Conservation (phyloP, 306 rosid species). For the Vigna angularis region DNA sequence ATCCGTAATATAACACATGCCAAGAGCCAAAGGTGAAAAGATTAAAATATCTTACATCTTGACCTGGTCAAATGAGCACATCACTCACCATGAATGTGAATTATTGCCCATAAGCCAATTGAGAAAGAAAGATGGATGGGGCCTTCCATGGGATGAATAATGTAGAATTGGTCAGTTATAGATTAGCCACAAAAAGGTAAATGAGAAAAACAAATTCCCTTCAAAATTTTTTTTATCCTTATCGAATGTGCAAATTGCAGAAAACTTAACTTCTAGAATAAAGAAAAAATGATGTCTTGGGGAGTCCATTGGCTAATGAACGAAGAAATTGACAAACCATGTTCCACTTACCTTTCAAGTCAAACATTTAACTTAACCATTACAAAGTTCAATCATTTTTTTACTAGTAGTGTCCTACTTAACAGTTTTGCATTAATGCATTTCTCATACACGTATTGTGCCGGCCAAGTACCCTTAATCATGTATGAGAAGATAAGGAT, state of each 20-base stretch:
- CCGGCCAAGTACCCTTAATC: conserved; percentile 24
- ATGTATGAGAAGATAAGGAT: conserved; percentile 32
- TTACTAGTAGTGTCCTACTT: background rate
- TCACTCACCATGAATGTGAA: conserved; percentile 37
- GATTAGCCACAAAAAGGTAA: conserved; percentile 37
- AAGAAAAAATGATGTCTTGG: conserved; percentile 32
- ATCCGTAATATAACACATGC: conserved; percentile 23
- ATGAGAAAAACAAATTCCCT: conserved; percentile 17
- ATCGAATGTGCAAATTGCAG: conserved; percentile 34
- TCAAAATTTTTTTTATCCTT: conserved; percentile 36
- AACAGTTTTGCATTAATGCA: background rate
- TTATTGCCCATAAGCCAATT: conserved; percentile 42
- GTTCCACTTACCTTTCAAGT: conserved; percentile 21
- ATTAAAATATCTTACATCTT: conserved; percentile 43
- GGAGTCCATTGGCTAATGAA: background rate
- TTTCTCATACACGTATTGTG: conserved; percentile 20
- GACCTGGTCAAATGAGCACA: conserved; percentile 66
- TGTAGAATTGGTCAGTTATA: conserved; percentile 33
- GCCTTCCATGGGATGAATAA: conserved; percentile 37
- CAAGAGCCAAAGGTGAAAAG: conserved; percentile 39
- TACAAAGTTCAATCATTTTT: background rate
- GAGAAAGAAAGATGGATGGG: conserved; percentile 35
- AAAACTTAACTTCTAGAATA: conserved; percentile 34
- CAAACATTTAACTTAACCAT: background rate
- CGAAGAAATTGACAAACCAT: conserved; percentile 13